Conservation (phyloP, 352 stramenopile species). For the Pythium phragmiticola region DNA sequence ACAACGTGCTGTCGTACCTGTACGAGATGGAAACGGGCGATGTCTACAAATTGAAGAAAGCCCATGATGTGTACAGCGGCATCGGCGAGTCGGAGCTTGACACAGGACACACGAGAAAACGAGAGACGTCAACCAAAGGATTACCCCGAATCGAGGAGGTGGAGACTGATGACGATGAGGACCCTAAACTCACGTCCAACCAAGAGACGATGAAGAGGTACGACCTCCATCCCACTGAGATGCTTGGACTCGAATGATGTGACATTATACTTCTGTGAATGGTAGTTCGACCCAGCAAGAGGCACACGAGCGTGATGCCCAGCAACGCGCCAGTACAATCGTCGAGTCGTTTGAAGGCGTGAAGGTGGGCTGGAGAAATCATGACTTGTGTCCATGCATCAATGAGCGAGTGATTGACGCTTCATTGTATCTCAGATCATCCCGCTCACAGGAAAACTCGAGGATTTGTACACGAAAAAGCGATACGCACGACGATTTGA, state of each 20-base stretch:
- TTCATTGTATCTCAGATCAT: constrained; percentile 38
- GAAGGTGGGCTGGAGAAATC: constrained; percentile 36
- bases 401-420: background rate
- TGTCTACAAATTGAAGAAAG: constrained; percentile 88
- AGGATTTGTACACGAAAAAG: constrained; percentile 63
- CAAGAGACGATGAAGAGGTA: constrained; percentile 22
- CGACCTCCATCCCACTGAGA: background rate
- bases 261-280: background rate
- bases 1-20: constrained; percentile 90
- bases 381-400: background rate
- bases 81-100: constrained; percentile 54
- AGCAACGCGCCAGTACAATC: constrained; percentile 39
- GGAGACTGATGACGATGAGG: constrained; percentile 24
- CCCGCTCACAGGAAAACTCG: constrained; percentile 52
- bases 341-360: constrained; percentile 55
- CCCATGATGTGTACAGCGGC: constrained; percentile 86
- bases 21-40: constrained; percentile 89
- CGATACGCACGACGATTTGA: constrained; percentile 63
- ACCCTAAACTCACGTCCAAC: constrained; percentile 15
- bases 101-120: background rate
- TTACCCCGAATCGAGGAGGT: constrained; percentile 29
- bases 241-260: background rate
- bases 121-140: constrained; percentile 11
- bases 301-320: constrained; percentile 33
- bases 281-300: constrained; percentile 34